A percentile compares a stretch with the other conserved stretches of the same genome.
Evolutionary conservation across 2,329 filamentous ascomycete genomes (phyloP).

Genomic region (Purpureocillium takamizusanense): DNA sequence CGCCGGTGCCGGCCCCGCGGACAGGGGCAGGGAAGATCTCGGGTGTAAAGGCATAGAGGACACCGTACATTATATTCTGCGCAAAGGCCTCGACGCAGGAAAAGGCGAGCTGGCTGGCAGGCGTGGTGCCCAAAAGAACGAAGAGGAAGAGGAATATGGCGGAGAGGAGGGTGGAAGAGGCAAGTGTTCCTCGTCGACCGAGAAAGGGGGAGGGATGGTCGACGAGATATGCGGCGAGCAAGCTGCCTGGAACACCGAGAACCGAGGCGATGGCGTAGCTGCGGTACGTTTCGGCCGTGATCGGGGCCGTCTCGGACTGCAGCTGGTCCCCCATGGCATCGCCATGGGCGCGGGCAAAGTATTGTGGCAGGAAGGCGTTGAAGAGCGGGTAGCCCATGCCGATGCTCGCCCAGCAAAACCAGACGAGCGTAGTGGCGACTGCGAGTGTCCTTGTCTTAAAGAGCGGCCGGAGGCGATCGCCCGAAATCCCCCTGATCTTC

Average conservation of each 20-base stretch:
- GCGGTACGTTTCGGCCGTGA: constrained; percentile 53
- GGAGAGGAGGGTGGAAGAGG: constrained; percentile 56
- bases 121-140: constrained; percentile 47
- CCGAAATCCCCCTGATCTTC: constrained; percentile 58
- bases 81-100: constrained; percentile 61
- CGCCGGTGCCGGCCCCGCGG: constrained; percentile 62
- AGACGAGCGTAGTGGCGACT: constrained; percentile 47
- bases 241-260: constrained; percentile 66
- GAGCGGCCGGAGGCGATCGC: constrained; percentile 57
- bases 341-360: constrained; percentile 52
- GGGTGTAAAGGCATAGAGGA: constrained; percentile 68
- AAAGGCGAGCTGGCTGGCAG: constrained; percentile 52
- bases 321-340: constrained; percentile 16
- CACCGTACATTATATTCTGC: constrained; percentile 71
- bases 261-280: constrained; percentile 77
- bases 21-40: constrained; percentile 68
- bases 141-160: constrained; percentile 63
- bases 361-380: constrained; percentile 85
- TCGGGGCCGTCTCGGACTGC: constrained; percentile 22
- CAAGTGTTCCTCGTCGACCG: constrained; percentile 65
- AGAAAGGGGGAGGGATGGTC: constrained; percentile 52
- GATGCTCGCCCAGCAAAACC: constrained; percentile 76
- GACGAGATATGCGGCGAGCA: constrained; percentile 66
- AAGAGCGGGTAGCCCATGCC: constrained; percentile 84
- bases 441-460: constrained; percentile 46